These are phyloP conservation scores for Pouteria campechiana DNA, from an alignment of 179 eudicot genomes.

Conservation along the genomic window DNA sequence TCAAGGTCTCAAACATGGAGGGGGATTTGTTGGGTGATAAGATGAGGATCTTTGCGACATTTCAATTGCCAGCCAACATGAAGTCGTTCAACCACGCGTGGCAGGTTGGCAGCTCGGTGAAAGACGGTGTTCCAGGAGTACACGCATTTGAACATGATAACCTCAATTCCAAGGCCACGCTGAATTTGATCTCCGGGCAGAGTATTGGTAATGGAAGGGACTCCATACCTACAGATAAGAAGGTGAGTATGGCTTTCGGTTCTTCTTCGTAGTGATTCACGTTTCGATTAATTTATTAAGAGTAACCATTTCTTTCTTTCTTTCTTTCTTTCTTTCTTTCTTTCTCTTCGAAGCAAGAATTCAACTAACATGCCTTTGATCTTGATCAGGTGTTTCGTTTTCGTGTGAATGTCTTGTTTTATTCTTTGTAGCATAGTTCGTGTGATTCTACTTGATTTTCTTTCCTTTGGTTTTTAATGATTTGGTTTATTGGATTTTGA, in stretches of 20 bases:
- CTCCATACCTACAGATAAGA: slow-evolving; percentile 3
- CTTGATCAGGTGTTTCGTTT: too few species aligned
- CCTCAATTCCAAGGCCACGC: slow-evolving; percentile 6
- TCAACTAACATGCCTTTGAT: too few species aligned
- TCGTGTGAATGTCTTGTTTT: too few species aligned
- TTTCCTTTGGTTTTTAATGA: too few species aligned
- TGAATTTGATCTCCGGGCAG: slow-evolving; percentile 18
- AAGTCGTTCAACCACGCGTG: slow-evolving; percentile 34
- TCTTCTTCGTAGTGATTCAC: background rate
- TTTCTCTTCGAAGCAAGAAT: too few species aligned
- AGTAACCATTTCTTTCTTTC: too few species aligned
- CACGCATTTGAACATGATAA: slow-evolving; percentile 12
- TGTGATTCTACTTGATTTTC: too few species aligned
- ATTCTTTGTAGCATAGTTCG: too few species aligned
- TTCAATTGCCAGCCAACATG: slow-evolving; percentile 18
- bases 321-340: too few species aligned
- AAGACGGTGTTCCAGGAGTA: background rate
- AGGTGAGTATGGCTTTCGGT: slow-evolving; percentile 18
- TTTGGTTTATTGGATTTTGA: too few species aligned
- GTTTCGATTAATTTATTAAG: background rate
- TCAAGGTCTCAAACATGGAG: slow-evolving; percentile 13
- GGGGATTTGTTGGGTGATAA: slow-evolving; percentile 14
- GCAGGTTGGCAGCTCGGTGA: slow-evolving; percentile 28
- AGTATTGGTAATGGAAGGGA: slow-evolving; percentile 5
- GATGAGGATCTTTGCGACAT: slow-evolving; percentile 28